Percentiles rank a stretch among this genome's conserved stretches.
Evolutionary conservation across 768 basidiomycete species (phyloP).

Genomic region (Exsudoporus frostii): DNA sequence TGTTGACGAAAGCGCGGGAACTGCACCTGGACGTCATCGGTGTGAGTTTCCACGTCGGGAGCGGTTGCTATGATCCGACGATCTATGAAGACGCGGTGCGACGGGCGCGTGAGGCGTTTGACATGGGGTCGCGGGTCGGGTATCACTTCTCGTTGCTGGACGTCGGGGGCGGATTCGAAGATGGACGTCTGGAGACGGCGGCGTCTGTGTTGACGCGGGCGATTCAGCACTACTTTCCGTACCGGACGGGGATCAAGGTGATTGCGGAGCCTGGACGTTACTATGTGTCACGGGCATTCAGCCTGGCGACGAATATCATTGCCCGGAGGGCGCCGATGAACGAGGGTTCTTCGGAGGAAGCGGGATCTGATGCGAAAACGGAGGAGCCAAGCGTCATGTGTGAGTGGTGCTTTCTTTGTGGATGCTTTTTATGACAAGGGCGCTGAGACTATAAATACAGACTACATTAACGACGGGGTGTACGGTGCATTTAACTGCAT

Average conservation of each 20-base stretch:
- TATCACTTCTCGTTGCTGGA: constrained; percentile 85
- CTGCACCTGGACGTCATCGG: constrained; percentile 85
- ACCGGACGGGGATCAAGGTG: constrained; percentile 62
- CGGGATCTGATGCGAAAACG: constrained; percentile 17
- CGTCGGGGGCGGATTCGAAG: constrained; percentile 96
- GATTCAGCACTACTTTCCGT: constrained; percentile 78
- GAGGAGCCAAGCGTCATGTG: constrained; percentile 78
- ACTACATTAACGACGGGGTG: constrained; percentile 99
- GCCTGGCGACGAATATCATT: constrained; percentile 89
- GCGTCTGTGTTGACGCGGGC: constrained; percentile 67
- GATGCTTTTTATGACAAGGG: neutral
- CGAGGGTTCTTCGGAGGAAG: constrained; percentile 27
- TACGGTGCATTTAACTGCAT: constrained; percentile 98
- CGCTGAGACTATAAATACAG: constrained; percentile 38
- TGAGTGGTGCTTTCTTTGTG: constrained; percentile 44
- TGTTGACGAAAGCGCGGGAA: constrained; percentile 76
- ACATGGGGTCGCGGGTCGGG: constrained; percentile 79
- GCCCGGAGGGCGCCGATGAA: constrained; percentile 69
- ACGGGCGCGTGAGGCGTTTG: constrained; percentile 80
- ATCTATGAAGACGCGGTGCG: constrained; percentile 88
- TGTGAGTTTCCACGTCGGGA: constrained; percentile 97
- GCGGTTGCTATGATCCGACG: constrained; percentile 90
- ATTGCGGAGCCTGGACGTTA: constrained; percentile 97
- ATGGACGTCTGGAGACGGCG: constrained; percentile 76
- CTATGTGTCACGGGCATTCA: constrained; percentile 90